phyloP scores from a whole-genome alignment of 2,329 filamentous ascomycete genomes.

The Neofusicoccum sp. region DNA sequence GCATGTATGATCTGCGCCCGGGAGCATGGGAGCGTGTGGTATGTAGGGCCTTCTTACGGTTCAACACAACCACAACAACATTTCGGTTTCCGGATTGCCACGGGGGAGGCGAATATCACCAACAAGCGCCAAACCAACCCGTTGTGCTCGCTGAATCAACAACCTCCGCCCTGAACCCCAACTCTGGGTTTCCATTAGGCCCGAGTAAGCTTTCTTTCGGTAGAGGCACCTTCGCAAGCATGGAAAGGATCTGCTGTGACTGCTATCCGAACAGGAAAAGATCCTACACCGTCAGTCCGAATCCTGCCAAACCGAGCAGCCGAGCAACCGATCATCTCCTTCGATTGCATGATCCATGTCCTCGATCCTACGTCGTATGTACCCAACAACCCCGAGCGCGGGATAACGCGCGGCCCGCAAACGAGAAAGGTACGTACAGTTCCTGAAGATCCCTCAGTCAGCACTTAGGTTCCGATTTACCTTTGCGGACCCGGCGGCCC shows the following conservation, averaged over 20 bases:
- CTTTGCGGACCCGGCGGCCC: not conserved
- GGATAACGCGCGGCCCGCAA: slow-evolving; percentile 5
- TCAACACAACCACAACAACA: not conserved
- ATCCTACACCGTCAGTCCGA: too few species aligned
- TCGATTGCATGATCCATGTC: not conserved
- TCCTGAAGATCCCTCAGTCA: not conserved
- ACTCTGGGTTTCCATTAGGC: not conserved
- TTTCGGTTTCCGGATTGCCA: not conserved
- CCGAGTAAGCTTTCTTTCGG: not conserved
- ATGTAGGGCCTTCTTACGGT: not conserved
- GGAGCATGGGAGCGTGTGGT: not conserved
- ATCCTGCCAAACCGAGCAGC: too few species aligned
- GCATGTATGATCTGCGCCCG: slow-evolving; percentile 10
- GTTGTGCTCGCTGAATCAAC: not conserved
- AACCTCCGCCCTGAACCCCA: not conserved
- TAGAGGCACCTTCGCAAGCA: not conserved
- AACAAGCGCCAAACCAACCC: slow-evolving; percentile 3
- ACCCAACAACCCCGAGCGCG: not conserved
- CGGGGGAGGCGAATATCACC: slow-evolving; percentile 8
- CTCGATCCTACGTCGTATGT: not conserved
- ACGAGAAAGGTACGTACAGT: not conserved
- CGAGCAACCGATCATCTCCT: not conserved
- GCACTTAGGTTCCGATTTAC: not conserved
- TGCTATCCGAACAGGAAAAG: too few species aligned
- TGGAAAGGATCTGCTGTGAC: not conserved